Conservation (phyloP, 306 rosid genomes). For the Fragaria nilgerrensis region DNA sequence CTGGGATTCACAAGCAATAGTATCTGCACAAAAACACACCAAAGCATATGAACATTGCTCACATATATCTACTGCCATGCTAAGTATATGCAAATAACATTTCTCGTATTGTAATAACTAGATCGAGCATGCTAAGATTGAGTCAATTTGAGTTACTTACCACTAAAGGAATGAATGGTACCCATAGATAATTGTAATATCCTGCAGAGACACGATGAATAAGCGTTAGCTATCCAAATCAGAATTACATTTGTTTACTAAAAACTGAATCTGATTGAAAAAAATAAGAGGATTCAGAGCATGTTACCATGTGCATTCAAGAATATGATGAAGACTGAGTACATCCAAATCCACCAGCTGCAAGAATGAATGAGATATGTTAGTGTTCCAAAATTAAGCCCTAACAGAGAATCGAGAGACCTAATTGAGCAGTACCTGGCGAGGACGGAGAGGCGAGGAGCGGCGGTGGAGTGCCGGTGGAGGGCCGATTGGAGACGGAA, state of each 20-base stretch:
- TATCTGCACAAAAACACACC: constrained; percentile 25
- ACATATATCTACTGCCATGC: neutral
- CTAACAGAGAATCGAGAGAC: no score
- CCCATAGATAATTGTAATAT: constrained; percentile 46
- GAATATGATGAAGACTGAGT: constrained; percentile 39
- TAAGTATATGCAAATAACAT: neutral
- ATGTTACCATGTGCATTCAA: constrained; percentile 54
- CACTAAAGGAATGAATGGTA: constrained; percentile 54
- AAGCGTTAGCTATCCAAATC: neutral
- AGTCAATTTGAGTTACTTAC: constrained; percentile 32
- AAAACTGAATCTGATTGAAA: neutral
- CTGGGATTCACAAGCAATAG: constrained; percentile 47
- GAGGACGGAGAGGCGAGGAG: no score
- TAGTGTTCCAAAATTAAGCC: no score
- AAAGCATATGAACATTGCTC: neutral
- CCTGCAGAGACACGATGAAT: constrained; percentile 25
- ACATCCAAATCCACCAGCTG: constrained; percentile 76
- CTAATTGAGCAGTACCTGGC: no score
- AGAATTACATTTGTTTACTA: neutral
- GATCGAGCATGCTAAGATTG: neutral
- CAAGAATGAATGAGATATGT: constrained; percentile 6
- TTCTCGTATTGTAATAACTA: neutral
- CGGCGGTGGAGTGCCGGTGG: no score
- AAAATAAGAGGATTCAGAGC: neutral
- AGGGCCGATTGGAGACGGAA: no score